Evolutionary conservation across 2,329 filamentous ascomycete genomes (phyloP), one percentile per base, ranked within the genome.

Genomic region (Fusarium sp.): DNA sequence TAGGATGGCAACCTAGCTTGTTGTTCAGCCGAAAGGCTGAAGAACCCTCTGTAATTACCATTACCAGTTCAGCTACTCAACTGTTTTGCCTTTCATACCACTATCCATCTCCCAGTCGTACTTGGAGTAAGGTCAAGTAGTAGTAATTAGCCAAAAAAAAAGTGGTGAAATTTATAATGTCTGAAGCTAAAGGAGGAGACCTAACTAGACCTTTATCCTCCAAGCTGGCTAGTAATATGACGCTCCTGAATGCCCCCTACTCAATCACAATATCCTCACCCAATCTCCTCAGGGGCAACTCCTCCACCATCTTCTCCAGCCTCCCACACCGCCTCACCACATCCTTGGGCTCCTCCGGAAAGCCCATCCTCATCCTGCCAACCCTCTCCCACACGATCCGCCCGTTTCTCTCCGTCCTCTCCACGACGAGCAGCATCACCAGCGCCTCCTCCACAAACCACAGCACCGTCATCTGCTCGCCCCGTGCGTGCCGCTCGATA

Each of bases 401-500:
- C 0, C 62, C 54, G 2, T 67, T 64, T 0, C 65, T 56, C 2
- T 64, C 51, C 1, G 67, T 68, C 40, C 69, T 64, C 59, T 76
- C 72, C 7, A 76, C 63, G 2, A 76, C 74, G 26, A 76, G 60
- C 5, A 76, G 59, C 73, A 76, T 70, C 15, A 76, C 69, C 10
- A 69, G 56, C 5, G 71, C 69, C 40, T 76, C 74, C 29, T 76
- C 74, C 15, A 75, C 68, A 42, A 76, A 76, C 74, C 74, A 76
- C 26, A 76, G 51, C 8, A 76, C 65, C 15, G 73, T 75, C 73
- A 76, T 76, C 48, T 75, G 73, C 60, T 76, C 72, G 7, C 73
- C 74, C 4, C 70, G 69, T 9, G 72, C 74, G 43, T 76, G 74
- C 1, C 67, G 65, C 48, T 74, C 72, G 15, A 76, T 68, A 35